Conservation (phyloP, 306 rosid species). For the Rubus parviflorus region DNA sequence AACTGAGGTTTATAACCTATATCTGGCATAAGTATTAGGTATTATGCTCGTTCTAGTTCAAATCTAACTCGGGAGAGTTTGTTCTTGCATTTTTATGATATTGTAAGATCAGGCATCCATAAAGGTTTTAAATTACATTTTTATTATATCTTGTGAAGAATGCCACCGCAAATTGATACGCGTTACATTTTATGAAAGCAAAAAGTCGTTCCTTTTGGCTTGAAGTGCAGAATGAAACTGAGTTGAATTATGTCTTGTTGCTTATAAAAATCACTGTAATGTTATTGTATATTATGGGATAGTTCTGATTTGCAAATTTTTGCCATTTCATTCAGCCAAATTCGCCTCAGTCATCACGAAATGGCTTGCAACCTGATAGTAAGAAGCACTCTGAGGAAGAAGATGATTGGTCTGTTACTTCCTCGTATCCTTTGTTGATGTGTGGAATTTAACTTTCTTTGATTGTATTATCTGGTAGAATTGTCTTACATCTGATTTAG, state of each 20-base stretch:
- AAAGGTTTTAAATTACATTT: neutral
- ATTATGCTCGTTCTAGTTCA: neutral
- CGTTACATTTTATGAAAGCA: neutral
- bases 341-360: slow-evolving; percentile 65
- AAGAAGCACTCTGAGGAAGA: slow-evolving; percentile 80
- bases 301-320: slow-evolving; percentile 7
- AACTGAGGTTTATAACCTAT: neutral
- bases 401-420: slow-evolving; percentile 72
- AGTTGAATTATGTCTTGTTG: neutral
- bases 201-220: neutral
- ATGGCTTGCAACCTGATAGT: slow-evolving; percentile 41
- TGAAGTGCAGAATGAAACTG: slow-evolving; percentile 16
- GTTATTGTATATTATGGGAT: neutral
- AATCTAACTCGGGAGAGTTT: neutral
- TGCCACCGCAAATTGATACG: neutral
- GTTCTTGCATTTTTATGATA: neutral
- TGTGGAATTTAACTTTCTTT: slow-evolving; percentile 10
- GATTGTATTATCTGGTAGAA: neutral
- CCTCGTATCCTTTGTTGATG: slow-evolving; percentile 84
- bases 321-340: slow-evolving; percentile 46
- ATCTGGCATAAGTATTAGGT: neutral
- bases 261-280: neutral
- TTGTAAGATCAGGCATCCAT: neutral
- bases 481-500: neutral
- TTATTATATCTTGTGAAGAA: neutral